Base-by-base conservation (phyloP, 352 stramenopile species). In the Globisporangium polare region DNA sequence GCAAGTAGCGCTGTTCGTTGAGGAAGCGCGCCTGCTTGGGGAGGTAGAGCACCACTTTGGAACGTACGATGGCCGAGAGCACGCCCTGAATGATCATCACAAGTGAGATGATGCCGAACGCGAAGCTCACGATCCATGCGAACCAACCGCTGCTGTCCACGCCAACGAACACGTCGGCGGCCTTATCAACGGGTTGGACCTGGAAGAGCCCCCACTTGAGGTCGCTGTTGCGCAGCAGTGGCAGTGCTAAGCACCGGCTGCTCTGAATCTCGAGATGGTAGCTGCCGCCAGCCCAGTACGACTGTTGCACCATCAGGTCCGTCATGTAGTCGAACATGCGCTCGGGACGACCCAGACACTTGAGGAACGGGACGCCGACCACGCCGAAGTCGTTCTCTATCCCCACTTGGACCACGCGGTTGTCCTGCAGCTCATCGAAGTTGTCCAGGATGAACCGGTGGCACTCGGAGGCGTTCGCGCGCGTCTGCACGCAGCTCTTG, bases 211-310 rank as follows among this genome's bases (percentile, higher is more conserved):
- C 58, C 35, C 54, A 68, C 31, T 61, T 37, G 5, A 47, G 29
- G 22, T 63, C 39, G 2, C 18, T 24, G 39, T 65, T 26, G 6
- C 63, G 47, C 9, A 67, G n/a, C 24, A 64, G 45, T 15, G 67
- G 65, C 20, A 49, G 7, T 0, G 69, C 73, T 5, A 60, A 37
- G 61, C 70, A 80, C n/a, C 66, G 46, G 50, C 67, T 78, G n/a
- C 42, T 76, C 39, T 80, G 70, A 13, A 77, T 52, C 57, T 77
- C 66, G n/a, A 80, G 26, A 41, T 74, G 62, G 37, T 60, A 73
- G 35, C 58, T 72, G 0, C 68, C 60, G 0, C 73, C 73, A n/a
- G 69, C 63, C 73, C 69, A 80, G 49, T 71, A 78, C 0, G 47
- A 60, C 46, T 78, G 65, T 2, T 69, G 53, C 12, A 76, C 53